Base-by-base conservation (phyloP, 1,284 basidiomycete genomes). In the Rhodotorula mucilaginosa region DNA sequence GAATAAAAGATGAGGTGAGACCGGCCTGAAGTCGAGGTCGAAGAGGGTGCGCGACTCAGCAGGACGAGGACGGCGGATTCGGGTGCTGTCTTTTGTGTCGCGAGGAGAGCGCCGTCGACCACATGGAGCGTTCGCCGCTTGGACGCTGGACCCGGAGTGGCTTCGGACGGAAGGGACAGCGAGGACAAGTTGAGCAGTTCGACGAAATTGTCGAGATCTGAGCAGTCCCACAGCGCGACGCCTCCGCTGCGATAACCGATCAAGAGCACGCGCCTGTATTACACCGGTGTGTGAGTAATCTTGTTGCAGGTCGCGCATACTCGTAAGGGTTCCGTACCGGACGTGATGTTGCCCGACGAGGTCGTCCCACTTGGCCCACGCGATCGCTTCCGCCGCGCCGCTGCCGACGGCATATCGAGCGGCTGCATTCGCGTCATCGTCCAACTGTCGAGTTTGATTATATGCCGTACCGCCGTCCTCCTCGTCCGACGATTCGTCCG, bases 181-280 rank as follows among this genome's bases (percentile, higher is more conserved):
- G 70, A 58, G 0, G 51, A 58, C 23, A 76, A 48, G 39, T 65
- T 71, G 68, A 74, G 59, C 21, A 76, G 19, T 58, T 76, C 69
- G 64, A 31, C 29, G 72, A 72, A 76, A 23, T 63, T 47, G 18
- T 73, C 69, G 72, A 73, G 74, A 58, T 34, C 31, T 48, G 72
- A 72, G 49, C 68, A 69, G 52, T 76, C 68, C 72, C 72, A 76
- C 8, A 72, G 31, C 31, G 68, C 60, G 49, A 72, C 31, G 6
- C 68, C 69, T 3, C 60, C 62, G 18, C 56, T 61, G 23, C 57
- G 52, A 59, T 71, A 71, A 3, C 58, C 72, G 62, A 70, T 29
- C 23, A 76, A 5, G 15, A 76, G 67, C 44, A 76, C 46, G 18
- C 74, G 71, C 10, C 74, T 73, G 66, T 8, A 34, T 21, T 21